Base-by-base conservation (phyloP, 345 rosid genomes). In the Nasturtium officinale region DNA sequence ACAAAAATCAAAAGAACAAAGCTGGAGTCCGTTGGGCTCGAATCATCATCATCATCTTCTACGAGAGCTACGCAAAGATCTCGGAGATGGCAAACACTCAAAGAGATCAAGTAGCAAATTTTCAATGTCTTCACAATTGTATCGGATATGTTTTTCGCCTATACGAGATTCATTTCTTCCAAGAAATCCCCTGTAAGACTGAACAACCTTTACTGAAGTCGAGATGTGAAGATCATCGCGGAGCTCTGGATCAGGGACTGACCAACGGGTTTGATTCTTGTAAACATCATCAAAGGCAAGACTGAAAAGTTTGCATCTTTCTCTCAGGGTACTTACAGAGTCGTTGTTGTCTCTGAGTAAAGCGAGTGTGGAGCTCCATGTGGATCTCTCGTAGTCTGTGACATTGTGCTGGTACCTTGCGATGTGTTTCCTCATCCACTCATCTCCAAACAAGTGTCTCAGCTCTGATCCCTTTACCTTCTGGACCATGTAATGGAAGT, bases 401-500 rank as follows among this genome's bases (percentile, higher is more conserved):
- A 88, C 97, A 33, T 80, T 74, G 61, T 78, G 87, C 79, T 83
- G 93, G 77, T 82, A 83, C 52, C 78, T 83, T 3, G 79, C 96
- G 0, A 63, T 85, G 55, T 85, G 90, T 78, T 82, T 89, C 23
- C 90, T 78, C 75, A 90, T 84, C 98, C 98, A 93, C 48, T 81
- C 90, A 52, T 93, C 96, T 75, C 93, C 98, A 33, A 93, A 87
- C 77, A 78, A 77, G 57, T 7, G 69, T 77, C 82, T 76, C 69
- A 93, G 91, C 51, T 89, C 85, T 0, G 92, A 89, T 67, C 67
- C 79, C 57, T 86, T 87, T 2, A 90, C 85, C 81, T 90, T 90
- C 61, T 89, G 84, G 33, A 89, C 92, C 85, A 87, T 77, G 83
- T 93, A 93, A 69, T 84, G 87, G 55, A 78, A 79, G 78, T 89